Evolutionary conservation across 768 basidiomycete genomes (phyloP).

Genomic region (Lactifluus pinguis): DNA sequence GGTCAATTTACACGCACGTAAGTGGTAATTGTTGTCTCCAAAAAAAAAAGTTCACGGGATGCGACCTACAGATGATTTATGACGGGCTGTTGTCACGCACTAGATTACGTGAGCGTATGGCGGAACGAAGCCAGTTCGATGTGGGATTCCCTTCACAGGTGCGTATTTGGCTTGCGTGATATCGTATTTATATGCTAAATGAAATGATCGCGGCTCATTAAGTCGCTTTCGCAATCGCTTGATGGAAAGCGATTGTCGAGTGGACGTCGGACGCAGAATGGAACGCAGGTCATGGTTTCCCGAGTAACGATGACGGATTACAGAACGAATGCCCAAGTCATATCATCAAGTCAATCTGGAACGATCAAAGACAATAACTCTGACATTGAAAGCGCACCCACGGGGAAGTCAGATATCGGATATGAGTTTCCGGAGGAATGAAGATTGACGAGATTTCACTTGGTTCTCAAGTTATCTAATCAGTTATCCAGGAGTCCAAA

Average conservation of each 20-base stretch:
- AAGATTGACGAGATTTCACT: neutral
- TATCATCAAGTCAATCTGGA: neutral
- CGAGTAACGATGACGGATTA: neutral
- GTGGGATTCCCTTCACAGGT: neutral
- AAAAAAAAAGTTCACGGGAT: neutral
- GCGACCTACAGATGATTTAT: neutral
- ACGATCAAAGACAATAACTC: neutral
- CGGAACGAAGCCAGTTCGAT: neutral
- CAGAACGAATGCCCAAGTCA: neutral
- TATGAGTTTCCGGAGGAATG: neutral
- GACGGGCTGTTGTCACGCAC: neutral
- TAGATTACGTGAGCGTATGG: neutral
- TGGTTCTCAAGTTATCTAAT: neutral
- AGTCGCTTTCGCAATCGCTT: neutral
- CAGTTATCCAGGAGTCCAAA: neutral
- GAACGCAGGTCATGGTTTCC: neutral
- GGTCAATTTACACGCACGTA: constrained; percentile 7
- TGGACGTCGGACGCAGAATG: neutral
- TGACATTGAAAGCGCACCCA: neutral
- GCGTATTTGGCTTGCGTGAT: neutral
- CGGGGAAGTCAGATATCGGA: neutral
- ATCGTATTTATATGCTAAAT: neutral
- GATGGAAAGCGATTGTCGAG: neutral
- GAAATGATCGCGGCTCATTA: neutral
- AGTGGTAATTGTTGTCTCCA: neutral